A percentile compares a stretch with the other conserved stretches of the same genome.
These are phyloP conservation scores for Curvularia spicifera DNA, from an alignment of 2,329 filamentous ascomycete genomes.

Conservation along the genomic window DNA sequence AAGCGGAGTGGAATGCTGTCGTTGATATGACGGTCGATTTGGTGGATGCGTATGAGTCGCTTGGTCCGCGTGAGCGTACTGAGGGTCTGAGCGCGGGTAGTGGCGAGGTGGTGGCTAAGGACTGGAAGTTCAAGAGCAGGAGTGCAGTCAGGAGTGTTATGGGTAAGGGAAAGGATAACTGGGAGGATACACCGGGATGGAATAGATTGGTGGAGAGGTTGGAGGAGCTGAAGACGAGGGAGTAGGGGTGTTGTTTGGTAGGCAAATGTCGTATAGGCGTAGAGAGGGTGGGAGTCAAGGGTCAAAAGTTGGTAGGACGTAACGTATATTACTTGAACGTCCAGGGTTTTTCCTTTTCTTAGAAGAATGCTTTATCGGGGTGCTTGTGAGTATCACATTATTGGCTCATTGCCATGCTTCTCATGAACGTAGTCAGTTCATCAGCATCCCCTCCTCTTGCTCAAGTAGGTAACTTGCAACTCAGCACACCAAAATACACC, in stretches of 20 bases:
- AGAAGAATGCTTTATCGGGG: too few relatives aligned
- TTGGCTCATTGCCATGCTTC: neutral
- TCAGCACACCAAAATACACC: neutral
- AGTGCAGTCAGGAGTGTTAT: slow-evolving; percentile 84
- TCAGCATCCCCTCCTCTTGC: neutral
- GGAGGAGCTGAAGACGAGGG: slow-evolving; percentile 51
- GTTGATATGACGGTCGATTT: slow-evolving; percentile 81
- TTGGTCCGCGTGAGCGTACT: slow-evolving; percentile 58
- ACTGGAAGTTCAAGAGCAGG: slow-evolving; percentile 88
- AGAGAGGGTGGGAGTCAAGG: neutral
- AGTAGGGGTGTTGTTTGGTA: neutral
- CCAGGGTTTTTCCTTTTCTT: neutral
- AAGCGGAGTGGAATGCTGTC: slow-evolving; percentile 71
- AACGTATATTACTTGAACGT: neutral
- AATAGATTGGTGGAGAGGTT: slow-evolving; percentile 60
- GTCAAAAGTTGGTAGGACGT: neutral
- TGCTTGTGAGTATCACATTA: neutral
- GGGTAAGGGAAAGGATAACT: slow-evolving; percentile 78
- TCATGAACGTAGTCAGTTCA: neutral
- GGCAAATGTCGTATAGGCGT: neutral
- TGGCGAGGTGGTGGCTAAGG: slow-evolving; percentile 70
- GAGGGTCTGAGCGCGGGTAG: slow-evolving; percentile 59
- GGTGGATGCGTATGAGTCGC: slow-evolving; percentile 82
- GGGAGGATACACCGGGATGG: slow-evolving; percentile 80
- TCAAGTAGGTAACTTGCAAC: neutral